phyloP scores from a whole-genome alignment of 495 filamentous ascomycete species.

The Platismatia glauca region DNA sequence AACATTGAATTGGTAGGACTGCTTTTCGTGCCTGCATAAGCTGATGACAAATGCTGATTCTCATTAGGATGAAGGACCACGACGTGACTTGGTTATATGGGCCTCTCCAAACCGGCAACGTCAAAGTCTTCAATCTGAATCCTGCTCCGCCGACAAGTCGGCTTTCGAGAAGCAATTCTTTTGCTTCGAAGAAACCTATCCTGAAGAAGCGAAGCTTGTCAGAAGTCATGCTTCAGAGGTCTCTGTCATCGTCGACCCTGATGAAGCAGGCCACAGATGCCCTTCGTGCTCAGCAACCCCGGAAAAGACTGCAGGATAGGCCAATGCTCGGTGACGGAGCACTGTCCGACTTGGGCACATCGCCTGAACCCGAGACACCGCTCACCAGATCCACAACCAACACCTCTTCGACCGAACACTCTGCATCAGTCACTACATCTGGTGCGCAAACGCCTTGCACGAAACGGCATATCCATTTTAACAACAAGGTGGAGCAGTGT shows the following conservation, averaged over 20 bases:
- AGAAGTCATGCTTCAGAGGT: slow-evolving; percentile 87
- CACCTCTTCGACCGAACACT: slow-evolving; percentile 26
- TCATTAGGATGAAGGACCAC: slow-evolving; percentile 80
- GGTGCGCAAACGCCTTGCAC: slow-evolving; percentile 58
- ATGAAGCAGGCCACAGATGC: slow-evolving; percentile 90
- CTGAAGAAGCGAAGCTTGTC: slow-evolving; percentile 95
- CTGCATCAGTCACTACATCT: slow-evolving; percentile 34
- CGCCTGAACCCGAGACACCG: slow-evolving; percentile 23
- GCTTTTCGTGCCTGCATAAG: neutral
- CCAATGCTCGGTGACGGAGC: slow-evolving; percentile 43
- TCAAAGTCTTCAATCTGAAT: slow-evolving; percentile 31
- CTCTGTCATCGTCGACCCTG: slow-evolving; percentile 81
- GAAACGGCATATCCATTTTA: slow-evolving; percentile 87
- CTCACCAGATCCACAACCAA: slow-evolving; percentile 19
- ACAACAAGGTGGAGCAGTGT: slow-evolving; percentile 89
- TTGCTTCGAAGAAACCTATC: slow-evolving; percentile 81
- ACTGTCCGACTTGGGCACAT: slow-evolving; percentile 56
- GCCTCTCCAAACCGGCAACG: slow-evolving; percentile 64
- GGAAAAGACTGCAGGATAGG: slow-evolving; percentile 34
- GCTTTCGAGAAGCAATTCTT: slow-evolving; percentile 74
- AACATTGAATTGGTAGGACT: slow-evolving; percentile 74
- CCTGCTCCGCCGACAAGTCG: slow-evolving; percentile 47
- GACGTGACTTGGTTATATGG: slow-evolving; percentile 98
- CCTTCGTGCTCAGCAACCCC: slow-evolving; percentile 78
- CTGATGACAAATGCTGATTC: slow-evolving; percentile 9